Conservation (phyloP, 176 grass and related monocot species). For the Melocanna baccifera region DNA sequence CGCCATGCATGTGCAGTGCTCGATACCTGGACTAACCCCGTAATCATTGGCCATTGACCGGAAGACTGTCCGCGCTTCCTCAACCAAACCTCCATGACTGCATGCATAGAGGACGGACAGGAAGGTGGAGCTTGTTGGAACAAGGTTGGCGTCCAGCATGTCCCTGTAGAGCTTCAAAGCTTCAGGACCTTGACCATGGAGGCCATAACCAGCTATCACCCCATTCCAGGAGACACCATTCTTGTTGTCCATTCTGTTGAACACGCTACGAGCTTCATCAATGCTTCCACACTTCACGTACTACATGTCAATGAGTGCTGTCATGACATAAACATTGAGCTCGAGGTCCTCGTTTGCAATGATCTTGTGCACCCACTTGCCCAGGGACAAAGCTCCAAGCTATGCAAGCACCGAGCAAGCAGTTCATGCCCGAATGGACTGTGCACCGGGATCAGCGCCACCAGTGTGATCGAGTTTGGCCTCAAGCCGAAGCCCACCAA, state of each 20-base stretch:
- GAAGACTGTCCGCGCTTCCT: slow-evolving; percentile 58
- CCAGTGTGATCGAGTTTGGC: slow-evolving; percentile 51
- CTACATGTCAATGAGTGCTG: slow-evolving; percentile 78
- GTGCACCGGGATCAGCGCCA: slow-evolving; percentile 66
- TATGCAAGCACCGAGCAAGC: slow-evolving; percentile 53
- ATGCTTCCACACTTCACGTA: slow-evolving; percentile 81
- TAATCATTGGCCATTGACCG: slow-evolving; percentile 48
- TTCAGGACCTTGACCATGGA: slow-evolving; percentile 68
- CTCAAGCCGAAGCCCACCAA: slow-evolving; percentile 34
- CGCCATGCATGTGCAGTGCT: slow-evolving; percentile 90
- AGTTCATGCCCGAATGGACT: slow-evolving; percentile 55
- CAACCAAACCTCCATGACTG: slow-evolving; percentile 74
- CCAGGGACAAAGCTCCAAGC: slow-evolving; percentile 61
- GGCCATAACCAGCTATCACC: slow-evolving; percentile 75
- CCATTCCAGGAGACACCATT: slow-evolving; percentile 79
- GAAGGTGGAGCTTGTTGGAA: slow-evolving; percentile 70
- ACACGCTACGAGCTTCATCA: slow-evolving; percentile 57
- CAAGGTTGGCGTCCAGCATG: slow-evolving; percentile 48
- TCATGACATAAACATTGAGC: slow-evolving; percentile 54
- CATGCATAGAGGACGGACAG: slow-evolving; percentile 72
- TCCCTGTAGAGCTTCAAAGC: slow-evolving; percentile 63
- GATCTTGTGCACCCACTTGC: slow-evolving; percentile 77
- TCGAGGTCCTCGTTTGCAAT: slow-evolving; percentile 49
- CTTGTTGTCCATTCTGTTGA: slow-evolving; percentile 64
- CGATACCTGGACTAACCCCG: slow-evolving; percentile 41